These are phyloP conservation scores for Emergomyces orientalis DNA, from an alignment of 2,329 filamentous ascomycete species.

Conservation along the genomic window DNA sequence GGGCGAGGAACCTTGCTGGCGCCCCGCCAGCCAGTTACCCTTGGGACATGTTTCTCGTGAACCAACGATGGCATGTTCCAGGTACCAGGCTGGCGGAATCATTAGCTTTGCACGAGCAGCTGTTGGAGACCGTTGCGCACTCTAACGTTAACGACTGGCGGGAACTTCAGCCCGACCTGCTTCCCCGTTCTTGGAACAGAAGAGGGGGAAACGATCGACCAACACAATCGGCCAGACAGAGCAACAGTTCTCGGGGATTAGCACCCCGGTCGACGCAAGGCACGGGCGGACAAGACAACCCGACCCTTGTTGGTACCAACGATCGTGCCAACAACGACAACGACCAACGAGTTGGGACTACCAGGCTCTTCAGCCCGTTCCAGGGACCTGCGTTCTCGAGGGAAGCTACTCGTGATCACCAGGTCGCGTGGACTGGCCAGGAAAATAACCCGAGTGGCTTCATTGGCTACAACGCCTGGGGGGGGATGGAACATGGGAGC, in stretches of 20 bases:
- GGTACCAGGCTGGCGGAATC: constrained; percentile 13
- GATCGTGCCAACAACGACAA: background rate
- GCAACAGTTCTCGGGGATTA: background rate
- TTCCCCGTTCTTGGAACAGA: constrained; percentile 16
- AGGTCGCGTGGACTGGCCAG: background rate
- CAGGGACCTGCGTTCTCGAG: background rate
- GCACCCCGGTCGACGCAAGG: background rate
- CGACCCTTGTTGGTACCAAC: background rate
- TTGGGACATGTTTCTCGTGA: constrained; percentile 18
- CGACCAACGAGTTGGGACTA: background rate
- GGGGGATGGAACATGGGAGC: background rate
- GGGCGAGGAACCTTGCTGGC: constrained; percentile 13
- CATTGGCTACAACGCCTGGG: background rate
- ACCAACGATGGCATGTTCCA: constrained; percentile 10
- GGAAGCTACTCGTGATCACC: background rate
- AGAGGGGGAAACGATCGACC: background rate
- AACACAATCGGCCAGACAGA: background rate
- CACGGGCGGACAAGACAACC: background rate
- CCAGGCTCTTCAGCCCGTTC: background rate
- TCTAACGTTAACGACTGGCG: constrained; percentile 16
- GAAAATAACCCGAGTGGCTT: background rate
- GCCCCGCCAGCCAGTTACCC: constrained; percentile 11
- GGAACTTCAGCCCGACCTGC: constrained; percentile 14
- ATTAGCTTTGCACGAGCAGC: constrained; percentile 15
- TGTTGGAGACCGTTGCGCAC: constrained; percentile 14